Evolutionary conservation across 768 basidiomycete species (phyloP), one percentile per base, ranked within the genome.

Genomic region (Mycena pura): DNA sequence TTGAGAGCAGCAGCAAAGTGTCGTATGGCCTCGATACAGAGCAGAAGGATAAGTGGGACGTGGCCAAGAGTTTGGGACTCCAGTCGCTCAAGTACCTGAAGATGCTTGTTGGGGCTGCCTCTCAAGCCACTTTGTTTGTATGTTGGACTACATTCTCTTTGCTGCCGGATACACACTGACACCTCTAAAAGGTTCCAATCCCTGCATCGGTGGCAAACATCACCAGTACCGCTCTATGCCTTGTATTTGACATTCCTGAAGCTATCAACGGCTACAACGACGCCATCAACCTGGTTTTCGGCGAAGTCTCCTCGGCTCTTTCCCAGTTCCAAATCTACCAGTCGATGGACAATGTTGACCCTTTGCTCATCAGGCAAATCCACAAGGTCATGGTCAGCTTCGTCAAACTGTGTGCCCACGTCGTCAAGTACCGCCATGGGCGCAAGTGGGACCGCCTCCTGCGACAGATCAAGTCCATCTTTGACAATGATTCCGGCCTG

Each of bases 261-360:
- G 48, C 48, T 2, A 50, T 50, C 48, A 50, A 50, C 8, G 48
- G 48, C 27, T 50, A 50, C 48, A 50, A 50, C 48, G 48, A 50
- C 19, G 48, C 48, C 27, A 34, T 50, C 7, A 28, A 50, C 27
- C 31, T 21, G n/a, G 48, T 50, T 31, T 50, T 50, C 48, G 34
- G 31, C 31, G 48, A 50, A 25, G 27, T 32, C 19, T 50, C 48
- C 17, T 50, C 48, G 17, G 48, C 34, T 2, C 48, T 50, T 13
- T 31, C 48, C 48, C 34, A 50, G 31, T 50, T 50, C 48, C 48
- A 50, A 19, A 50, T 50, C 34, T 50, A 50, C 25, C 14, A n/a
- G 31, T 8, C 29, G 15, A 32, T 50, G 48, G 48, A 50, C 8
- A 50, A 31, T 17, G 25, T 38, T 24, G 34, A 50, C 34, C 48